Percentiles rank a stretch among this genome's conserved stretches.
Evolutionary conservation across 2,329 filamentous ascomycete species (phyloP).

Genomic region (Kalmusia sp.): DNA sequence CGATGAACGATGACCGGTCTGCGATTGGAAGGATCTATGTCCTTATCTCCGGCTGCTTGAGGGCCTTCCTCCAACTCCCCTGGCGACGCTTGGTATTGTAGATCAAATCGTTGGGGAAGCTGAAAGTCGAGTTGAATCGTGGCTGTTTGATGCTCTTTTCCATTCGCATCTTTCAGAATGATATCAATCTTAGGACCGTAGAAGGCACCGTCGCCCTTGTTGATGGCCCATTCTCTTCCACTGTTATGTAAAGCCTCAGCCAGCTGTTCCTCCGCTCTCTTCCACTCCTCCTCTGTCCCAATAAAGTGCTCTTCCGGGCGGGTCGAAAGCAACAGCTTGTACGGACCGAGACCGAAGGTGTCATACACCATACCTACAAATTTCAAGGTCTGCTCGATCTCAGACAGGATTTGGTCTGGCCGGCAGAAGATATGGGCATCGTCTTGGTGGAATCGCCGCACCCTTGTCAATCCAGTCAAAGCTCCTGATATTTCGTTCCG

Average conservation of each 20-base stretch:
- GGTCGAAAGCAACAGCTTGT: slow-evolving; percentile 79
- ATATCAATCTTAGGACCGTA: slow-evolving; percentile 94
- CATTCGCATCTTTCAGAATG: slow-evolving; percentile 74
- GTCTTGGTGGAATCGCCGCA: slow-evolving; percentile 88
- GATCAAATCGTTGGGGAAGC: slow-evolving; percentile 79
- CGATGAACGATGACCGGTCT: slow-evolving; percentile 82
- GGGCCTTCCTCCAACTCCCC: slow-evolving; percentile 66
- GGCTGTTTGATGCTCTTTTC: slow-evolving; percentile 87
- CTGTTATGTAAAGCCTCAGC: slow-evolving; percentile 67
- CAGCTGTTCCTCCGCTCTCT: slow-evolving; percentile 71
- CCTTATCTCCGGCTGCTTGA: slow-evolving; percentile 50
- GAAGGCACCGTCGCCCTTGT: slow-evolving; percentile 85
- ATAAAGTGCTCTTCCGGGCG: slow-evolving; percentile 79
- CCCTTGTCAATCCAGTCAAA: slow-evolving; percentile 80
- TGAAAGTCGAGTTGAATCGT: slow-evolving; percentile 93
- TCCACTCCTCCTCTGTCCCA: slow-evolving; percentile 74
- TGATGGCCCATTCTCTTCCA: slow-evolving; percentile 74
- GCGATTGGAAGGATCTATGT: slow-evolving; percentile 31
- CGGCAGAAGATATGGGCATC: slow-evolving; percentile 91
- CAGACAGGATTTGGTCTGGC: slow-evolving; percentile 74
- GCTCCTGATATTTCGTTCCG: slow-evolving; percentile 85
- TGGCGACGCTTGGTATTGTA: slow-evolving; percentile 75
- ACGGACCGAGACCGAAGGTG: slow-evolving; percentile 73
- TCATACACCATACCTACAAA: slow-evolving; percentile 77
- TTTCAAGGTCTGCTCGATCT: slow-evolving; percentile 75